These are phyloP conservation scores for Ochromonas danica DNA, from an alignment of 108 stramenopile genomes.

Conservation along the genomic window DNA sequence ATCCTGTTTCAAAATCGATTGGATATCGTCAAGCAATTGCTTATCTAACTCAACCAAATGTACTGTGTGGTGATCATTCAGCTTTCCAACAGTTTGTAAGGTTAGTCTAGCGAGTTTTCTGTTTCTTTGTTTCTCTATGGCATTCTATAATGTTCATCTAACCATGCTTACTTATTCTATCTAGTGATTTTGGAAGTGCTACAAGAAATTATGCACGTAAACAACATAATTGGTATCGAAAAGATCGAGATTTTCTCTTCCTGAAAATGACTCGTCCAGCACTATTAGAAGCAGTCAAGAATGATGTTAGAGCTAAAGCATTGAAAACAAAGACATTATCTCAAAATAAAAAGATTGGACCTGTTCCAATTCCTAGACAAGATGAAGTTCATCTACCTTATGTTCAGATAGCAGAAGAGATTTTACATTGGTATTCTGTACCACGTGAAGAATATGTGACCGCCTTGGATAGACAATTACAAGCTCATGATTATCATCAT, in stretches of 20 bases:
- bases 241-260: background rate
- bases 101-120: background rate
- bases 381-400: no score
- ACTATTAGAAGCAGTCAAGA: no score
- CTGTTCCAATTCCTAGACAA: no score
- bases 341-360: no score
- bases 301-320: no score
- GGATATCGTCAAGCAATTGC: conserved; percentile 91
- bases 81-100: background rate
- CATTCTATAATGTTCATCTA: background rate
- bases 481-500: no score
- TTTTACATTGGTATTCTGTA: background rate
- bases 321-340: no score
- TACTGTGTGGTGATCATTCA: background rate
- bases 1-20: conserved; percentile 73
- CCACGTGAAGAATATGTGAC: no score
- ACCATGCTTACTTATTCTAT: background rate
- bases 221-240: conserved; percentile 13
- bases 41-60: conserved; percentile 59
- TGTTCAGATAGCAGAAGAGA: background rate
- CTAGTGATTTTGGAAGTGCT: background rate
- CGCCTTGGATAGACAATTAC: no score
- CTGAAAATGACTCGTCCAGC: background rate
- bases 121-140: background rate
- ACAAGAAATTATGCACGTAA: background rate